Evolutionary conservation across 768 basidiomycete genomes (phyloP), one percentile per base, ranked within the genome.

Genomic region (Tricholomella constricta): DNA sequence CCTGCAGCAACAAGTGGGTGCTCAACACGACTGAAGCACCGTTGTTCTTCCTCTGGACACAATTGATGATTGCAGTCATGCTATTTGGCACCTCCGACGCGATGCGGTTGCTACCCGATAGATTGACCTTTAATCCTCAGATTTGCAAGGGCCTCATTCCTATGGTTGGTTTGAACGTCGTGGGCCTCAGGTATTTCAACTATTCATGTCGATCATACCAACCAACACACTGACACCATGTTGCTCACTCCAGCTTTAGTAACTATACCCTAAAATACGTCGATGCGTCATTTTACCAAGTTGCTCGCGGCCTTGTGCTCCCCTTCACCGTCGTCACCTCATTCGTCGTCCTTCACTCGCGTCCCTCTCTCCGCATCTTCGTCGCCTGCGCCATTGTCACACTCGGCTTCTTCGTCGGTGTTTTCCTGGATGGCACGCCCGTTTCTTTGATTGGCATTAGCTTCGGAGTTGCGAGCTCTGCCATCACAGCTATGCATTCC

Each of bases 311-410:
- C 9, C 80, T 98, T 55, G 84, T 98, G 25, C 84, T 98, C 20
- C 95, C 96, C 0, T 89, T 94, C 77, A 98, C 96, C 15, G 93
- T 97, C 61, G 74, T 77, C 63, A 87, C 92, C n/a, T 94, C 95
- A 36, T 89, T 82, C 68, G 23, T 91, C 62, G 74, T 91, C 65
- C 84, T 97, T 27, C 78, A 85, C 56, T 67, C 91, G 8, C 82
- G 87, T 5, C 92, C 94, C 2, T 90, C 92, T 15, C 65, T 85
- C 6, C 79, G 79, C 27, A 89, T 94, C 57, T 79, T 95, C 27
- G 41, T 81, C 48, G 82, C 91, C 6, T 95, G 95, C 65, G 76
- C 74, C 0, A 61, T 94, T 38, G 94, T 98, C 64, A 97, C 94
- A 20, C 53, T 82, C 10, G 96, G 95, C n/a, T 98, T 98, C 78